Conservation (phyloP, 1,139 yeast species). For the Protomyces macrosporus region DNA sequence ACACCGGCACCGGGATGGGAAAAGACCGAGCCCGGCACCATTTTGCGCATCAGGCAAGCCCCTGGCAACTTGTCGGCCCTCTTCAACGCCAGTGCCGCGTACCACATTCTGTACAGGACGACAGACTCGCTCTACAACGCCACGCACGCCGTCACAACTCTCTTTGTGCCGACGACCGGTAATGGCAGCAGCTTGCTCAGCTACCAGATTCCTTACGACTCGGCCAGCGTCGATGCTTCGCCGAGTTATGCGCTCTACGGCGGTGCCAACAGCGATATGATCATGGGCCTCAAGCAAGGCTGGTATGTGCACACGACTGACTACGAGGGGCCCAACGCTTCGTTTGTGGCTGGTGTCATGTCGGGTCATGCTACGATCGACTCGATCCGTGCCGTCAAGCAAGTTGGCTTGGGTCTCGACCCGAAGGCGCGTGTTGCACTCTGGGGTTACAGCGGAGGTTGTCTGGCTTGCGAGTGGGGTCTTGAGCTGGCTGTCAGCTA, state of each 20-base stretch:
- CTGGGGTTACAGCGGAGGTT: conserved; percentile 39
- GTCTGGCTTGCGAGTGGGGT: conserved; percentile 38
- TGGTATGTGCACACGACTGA: conserved; percentile 35
- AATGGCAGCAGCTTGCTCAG: conserved; percentile 33
- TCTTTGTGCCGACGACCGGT: conserved; percentile 34
- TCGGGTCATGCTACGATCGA: conserved; percentile 36
- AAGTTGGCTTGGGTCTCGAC: conserved; percentile 27
- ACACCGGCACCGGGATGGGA: conserved; percentile 4
- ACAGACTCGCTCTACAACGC: conserved; percentile 35
- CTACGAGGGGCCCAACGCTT: conserved; percentile 36
- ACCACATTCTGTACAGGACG: conserved; percentile 35
- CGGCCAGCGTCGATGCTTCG: conserved; percentile 35
- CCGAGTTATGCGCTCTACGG: conserved; percentile 36
- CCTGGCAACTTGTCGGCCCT: conserved; percentile 10
- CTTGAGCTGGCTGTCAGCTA: conserved; percentile 36
- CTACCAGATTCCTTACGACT: conserved; percentile 36
- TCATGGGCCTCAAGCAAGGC: conserved; percentile 32
- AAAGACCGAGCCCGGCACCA: conserved; percentile 1
- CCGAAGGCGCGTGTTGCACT: conserved; percentile 29
- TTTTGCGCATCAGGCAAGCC: conserved; percentile 9
- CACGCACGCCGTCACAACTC: conserved; percentile 35
- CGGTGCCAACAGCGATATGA: conserved; percentile 27
- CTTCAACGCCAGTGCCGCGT: conserved; percentile 30
- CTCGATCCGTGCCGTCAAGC: conserved; percentile 34
- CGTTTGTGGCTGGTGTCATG: conserved; percentile 35